Conservation (phyloP, 768 basidiomycete genomes). For the Amanita exitialis region DNA sequence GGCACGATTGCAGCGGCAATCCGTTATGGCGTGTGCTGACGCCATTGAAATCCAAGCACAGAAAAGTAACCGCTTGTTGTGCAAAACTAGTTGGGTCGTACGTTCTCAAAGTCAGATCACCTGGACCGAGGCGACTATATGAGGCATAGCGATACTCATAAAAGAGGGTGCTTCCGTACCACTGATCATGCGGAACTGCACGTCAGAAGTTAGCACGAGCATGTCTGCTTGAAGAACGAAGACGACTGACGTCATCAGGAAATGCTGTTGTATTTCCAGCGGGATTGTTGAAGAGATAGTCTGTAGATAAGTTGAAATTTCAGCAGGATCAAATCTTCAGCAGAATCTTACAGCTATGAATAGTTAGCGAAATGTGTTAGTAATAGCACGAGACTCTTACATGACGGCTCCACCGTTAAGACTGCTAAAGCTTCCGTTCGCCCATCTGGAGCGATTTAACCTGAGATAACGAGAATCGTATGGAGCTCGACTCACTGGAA, state of each 20-base stretch:
- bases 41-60: constrained; percentile 39
- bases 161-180: constrained; percentile 19
- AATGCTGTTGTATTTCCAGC: constrained; percentile 40
- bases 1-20: constrained; percentile 28
- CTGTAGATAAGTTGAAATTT: constrained; percentile 14
- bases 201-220: background rate
- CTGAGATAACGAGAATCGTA: background rate
- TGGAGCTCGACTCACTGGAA: constrained; percentile 28
- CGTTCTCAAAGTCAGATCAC: constrained; percentile 33
- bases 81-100: constrained; percentile 34
- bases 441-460: constrained; percentile 22
- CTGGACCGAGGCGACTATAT: constrained; percentile 12
- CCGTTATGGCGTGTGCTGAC: constrained; percentile 26
- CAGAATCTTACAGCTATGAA: constrained; percentile 1
- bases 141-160: background rate
- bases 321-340: background rate
- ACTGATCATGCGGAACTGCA: constrained; percentile 44
- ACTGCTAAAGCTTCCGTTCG: constrained; percentile 16
- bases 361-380: background rate
- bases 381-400: constrained; percentile 10
- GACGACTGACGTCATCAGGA: constrained; percentile 37
- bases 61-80: constrained; percentile 37
- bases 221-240: constrained; percentile 1
- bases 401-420: constrained; percentile 18
- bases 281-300: constrained; percentile 38